These are phyloP conservation scores for Pinus tabuliformis DNA, from an alignment of 75 land plant species.

Conservation along the genomic window DNA sequence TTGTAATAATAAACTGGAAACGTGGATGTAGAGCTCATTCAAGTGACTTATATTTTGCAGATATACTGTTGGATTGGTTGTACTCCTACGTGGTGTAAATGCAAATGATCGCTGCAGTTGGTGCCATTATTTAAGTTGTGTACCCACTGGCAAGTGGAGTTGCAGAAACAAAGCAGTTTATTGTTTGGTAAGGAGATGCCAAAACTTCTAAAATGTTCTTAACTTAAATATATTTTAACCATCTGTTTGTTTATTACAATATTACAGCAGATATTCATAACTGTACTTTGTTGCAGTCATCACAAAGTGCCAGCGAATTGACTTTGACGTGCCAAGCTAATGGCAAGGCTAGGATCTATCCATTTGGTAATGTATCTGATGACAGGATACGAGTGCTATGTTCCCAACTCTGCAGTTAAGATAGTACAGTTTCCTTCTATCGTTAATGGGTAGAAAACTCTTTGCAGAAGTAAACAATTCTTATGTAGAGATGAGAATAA, in stretches of 20 bases:
- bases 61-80: conserved; percentile 47
- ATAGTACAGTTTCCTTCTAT: not conserved
- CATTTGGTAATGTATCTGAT: conserved; percentile 6
- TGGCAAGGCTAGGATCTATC: conserved; percentile 20
- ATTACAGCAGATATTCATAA: not conserved
- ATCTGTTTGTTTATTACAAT: not conserved
- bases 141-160: conserved; percentile 76
- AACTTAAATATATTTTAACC: not conserved
- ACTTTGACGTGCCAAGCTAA: conserved; percentile 34
- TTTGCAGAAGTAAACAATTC: not conserved
- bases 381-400: conserved; percentile 21
- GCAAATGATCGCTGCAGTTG: conserved; percentile 83
- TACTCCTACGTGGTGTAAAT: conserved; percentile 63
- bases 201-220: not conserved
- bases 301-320: conserved; percentile 1
- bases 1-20: not conserved
- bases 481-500: not conserved
- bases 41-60: conserved; percentile 22
- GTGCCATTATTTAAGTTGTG: conserved; percentile 93
- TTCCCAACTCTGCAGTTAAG: conserved; percentile 31
- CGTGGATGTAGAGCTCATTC: not conserved
- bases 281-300: conserved; percentile 10
- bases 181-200: conserved; percentile 41
- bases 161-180: conserved; percentile 42
- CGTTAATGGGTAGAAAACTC: too few species aligned